These are phyloP conservation scores for Fusarium chlamydosporum DNA, from an alignment of 2,329 filamentous ascomycete genomes.

Conservation along the genomic window DNA sequence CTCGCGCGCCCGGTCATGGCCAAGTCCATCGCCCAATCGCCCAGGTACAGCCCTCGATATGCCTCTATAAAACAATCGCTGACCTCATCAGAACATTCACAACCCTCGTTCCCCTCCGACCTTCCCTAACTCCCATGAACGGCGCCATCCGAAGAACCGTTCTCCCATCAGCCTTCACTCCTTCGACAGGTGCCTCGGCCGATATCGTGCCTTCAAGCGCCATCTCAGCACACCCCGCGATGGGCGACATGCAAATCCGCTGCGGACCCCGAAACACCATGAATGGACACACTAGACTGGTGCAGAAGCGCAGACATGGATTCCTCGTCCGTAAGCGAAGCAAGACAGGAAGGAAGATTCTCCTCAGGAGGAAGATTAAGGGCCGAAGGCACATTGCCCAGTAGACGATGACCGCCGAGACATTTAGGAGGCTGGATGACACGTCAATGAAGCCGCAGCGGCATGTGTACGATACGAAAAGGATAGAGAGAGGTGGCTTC, in stretches of 20 bases:
- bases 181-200: slow-evolving; percentile 49
- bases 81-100: slow-evolving; percentile 59
- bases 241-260: slow-evolving; percentile 67
- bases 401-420: slow-evolving; percentile 18
- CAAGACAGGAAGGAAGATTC: slow-evolving; percentile 66
- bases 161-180: slow-evolving; percentile 53
- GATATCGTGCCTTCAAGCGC: slow-evolving; percentile 63
- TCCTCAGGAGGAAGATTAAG: slow-evolving; percentile 67
- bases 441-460: slow-evolving; percentile 15
- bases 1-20: slow-evolving; percentile 51
- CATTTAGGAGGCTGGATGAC: slow-evolving; percentile 16
- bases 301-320: slow-evolving; percentile 72
- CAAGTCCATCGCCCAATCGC: slow-evolving; percentile 45
- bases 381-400: slow-evolving; percentile 60
- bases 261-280: slow-evolving; percentile 72
- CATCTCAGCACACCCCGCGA: slow-evolving; percentile 67
- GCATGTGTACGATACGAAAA: slow-evolving; percentile 47
- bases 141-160: slow-evolving; percentile 52
- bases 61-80: slow-evolving; percentile 10
- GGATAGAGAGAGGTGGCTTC: slow-evolving; percentile 29
- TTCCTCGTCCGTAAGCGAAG: slow-evolving; percentile 67
- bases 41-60: slow-evolving; percentile 43
- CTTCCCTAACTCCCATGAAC: slow-evolving; percentile 57
- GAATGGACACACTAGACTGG: slow-evolving; percentile 66
- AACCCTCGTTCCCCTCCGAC: slow-evolving; percentile 66